Evolutionary conservation across 1,284 basidiomycete species (phyloP).

Genomic region (Puccinia hordei): DNA sequence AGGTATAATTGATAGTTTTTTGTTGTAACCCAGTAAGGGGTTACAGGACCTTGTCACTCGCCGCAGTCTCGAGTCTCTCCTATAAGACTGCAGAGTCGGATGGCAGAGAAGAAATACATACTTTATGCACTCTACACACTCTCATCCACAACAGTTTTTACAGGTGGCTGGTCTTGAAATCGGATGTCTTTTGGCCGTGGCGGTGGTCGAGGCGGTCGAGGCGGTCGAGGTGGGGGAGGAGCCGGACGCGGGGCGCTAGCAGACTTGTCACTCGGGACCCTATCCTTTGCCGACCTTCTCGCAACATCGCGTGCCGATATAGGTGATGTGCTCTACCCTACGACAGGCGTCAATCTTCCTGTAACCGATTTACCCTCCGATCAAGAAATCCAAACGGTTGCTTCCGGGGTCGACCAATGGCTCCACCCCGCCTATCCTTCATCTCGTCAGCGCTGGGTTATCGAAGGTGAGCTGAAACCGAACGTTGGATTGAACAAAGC

Average conservation of each 20-base stretch:
- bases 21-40: no score
- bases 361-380: constrained; percentile 23
- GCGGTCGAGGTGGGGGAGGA: constrained; percentile 28
- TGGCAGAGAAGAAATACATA: no score
- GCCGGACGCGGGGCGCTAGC: constrained; percentile 24
- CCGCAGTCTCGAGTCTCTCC: no score
- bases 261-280: constrained; percentile 40
- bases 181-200: constrained; percentile 35
- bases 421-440: neutral
- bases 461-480: constrained; percentile 34
- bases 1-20: no score
- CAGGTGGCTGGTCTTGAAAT: no score
- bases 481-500: constrained; percentile 33
- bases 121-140: no score
- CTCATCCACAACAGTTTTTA: neutral
- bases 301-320: constrained; percentile 35
- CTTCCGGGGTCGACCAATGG: constrained; percentile 22
- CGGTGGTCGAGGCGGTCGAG: constrained; percentile 22
- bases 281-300: constrained; percentile 34
- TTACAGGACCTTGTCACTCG: no score
- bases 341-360: constrained; percentile 18
- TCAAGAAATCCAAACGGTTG: constrained; percentile 21
- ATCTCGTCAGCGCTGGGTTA: constrained; percentile 20
- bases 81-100: no score
- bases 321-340: constrained; percentile 35